phyloP scores from a whole-genome alignment of 495 filamentous ascomycete genomes.

The Podospora anserina region DNA sequence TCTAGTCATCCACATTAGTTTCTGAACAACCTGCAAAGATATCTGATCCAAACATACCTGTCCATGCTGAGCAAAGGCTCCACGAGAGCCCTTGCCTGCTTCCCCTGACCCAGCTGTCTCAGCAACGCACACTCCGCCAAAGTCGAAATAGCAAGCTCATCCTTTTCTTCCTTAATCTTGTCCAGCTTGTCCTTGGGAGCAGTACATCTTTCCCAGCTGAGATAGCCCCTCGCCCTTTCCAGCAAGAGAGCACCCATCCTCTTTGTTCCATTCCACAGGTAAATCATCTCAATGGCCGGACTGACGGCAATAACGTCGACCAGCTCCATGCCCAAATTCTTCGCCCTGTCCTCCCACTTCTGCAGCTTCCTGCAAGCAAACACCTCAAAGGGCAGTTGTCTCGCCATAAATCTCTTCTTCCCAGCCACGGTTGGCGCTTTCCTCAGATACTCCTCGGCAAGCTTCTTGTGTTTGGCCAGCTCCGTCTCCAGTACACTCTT shows the following conservation, averaged over 20 bases:
- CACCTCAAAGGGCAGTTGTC: constrained; percentile 83
- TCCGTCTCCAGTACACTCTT: constrained; percentile 19
- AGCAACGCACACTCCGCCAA: constrained; percentile 65
- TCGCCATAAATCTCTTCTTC: constrained; percentile 85
- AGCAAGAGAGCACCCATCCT: constrained; percentile 68
- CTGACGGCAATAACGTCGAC: constrained; percentile 81
- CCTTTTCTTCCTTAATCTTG: constrained; percentile 65
- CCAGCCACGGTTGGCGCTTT: constrained; percentile 73
- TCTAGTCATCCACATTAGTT: constrained; percentile 31
- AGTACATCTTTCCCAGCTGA: constrained; percentile 61
- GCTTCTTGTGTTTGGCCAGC: constrained; percentile 47
- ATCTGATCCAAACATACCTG: constrained; percentile 44
- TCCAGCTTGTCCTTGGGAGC: constrained; percentile 53
- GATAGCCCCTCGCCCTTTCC: constrained; percentile 55
- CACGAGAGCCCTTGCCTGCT: constrained; percentile 63
- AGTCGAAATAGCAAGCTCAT: constrained; percentile 70
- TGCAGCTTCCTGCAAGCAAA: constrained; percentile 81
- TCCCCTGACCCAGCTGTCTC: constrained; percentile 57
- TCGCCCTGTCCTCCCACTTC: constrained; percentile 85
- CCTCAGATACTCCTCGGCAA: constrained; percentile 66
- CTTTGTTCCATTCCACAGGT: constrained; percentile 83
- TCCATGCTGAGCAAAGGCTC: constrained; percentile 58
- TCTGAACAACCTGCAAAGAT: neutral
- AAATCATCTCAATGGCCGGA: constrained; percentile 91
- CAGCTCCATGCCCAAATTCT: constrained; percentile 62